Base-by-base conservation (phyloP, 805 yeast species). In the Metschnikowia baotianmanensis region DNA sequence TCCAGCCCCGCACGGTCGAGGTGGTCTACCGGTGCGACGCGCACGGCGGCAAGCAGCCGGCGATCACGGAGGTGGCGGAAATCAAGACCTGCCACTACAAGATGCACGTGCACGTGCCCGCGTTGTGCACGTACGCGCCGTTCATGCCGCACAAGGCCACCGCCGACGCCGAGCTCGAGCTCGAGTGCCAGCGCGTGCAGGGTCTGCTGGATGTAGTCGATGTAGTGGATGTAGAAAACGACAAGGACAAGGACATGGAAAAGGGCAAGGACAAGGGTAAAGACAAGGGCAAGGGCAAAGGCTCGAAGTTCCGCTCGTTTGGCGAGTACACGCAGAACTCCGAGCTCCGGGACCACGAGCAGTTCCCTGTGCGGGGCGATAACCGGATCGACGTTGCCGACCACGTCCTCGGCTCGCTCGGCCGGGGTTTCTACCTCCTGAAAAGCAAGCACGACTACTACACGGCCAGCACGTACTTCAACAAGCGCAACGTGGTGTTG, bases 1-100 rank as follows among this genome's bases (percentile, higher is more conserved):
- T 69, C 2, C 55, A 61, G 20, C 75, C 75, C 2, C 69, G 91
- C 38, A 54, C 66, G 4, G 64, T 77, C 3, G 84, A 81, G 41
- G 61, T 84, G 5, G 72, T 72, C 36, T 82, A 77, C 54, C 64
- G 68, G 25, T 84, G 91, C 57, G 75, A 74, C 43, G 69, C 70
- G 3, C 21, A 46, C 8, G 39, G 43, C 21, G 38, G 33, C 20
- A 43, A 33, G 10, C 18, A n/a, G 10, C 40, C 58, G 2, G 46
- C 43, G 23, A 58, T 67, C n/a, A 40, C 62, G 8, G 71, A 72
- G 53, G 67, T 78, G 3, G 61, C 61, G 35, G 89, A 82, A 56
- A 59, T 69, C 23, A 70, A 67, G 40, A 77, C 82, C 0, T 82
- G 89, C 55, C 72, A 72, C 32, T 82, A 82, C 53, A 68, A 68